Conservation (phyloP, 257 asterid species). For the Knoxia roxburghii region DNA sequence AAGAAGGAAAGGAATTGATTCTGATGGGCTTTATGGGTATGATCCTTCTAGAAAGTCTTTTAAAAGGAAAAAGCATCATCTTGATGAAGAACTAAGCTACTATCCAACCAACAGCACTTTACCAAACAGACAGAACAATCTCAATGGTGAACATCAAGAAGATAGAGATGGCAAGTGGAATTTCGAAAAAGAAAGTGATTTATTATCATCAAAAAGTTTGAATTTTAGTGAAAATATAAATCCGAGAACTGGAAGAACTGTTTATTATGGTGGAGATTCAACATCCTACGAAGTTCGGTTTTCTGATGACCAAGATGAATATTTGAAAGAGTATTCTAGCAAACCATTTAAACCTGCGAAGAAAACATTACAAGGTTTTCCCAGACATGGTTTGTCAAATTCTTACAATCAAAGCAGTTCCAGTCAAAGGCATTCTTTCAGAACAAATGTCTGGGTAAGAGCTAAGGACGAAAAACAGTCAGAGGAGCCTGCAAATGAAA, state of each 20-base stretch:
- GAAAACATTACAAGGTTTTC: conserved; percentile 11
- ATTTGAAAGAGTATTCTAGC: conserved; percentile 14
- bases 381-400: conserved; percentile 7
- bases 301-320: conserved; percentile 9
- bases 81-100: conserved; percentile 19
- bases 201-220: conserved; percentile 13
- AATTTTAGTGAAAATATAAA: conserved; percentile 5
- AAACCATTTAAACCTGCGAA: conserved; percentile 16
- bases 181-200: conserved; percentile 11
- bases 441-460: conserved; percentile 29
- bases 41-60: conserved; percentile 8
- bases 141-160: conserved; percentile 14
- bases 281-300: conserved; percentile 16
- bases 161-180: conserved; percentile 18
- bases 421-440: conserved; percentile 6
- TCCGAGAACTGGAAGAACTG: conserved; percentile 7
- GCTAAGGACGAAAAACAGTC: conserved; percentile 15
- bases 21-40: conserved; percentile 7
- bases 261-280: conserved; percentile 13
- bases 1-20: conserved; percentile 10
- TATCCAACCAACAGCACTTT: conserved; percentile 12
- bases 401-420: not conserved
- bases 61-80: conserved; percentile 18
- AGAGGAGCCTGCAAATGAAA: conserved; percentile 13
- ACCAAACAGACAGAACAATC: conserved; percentile 11